Conservation (phyloP, 1,284 basidiomycete species). For the Sutorius eximius region DNA sequence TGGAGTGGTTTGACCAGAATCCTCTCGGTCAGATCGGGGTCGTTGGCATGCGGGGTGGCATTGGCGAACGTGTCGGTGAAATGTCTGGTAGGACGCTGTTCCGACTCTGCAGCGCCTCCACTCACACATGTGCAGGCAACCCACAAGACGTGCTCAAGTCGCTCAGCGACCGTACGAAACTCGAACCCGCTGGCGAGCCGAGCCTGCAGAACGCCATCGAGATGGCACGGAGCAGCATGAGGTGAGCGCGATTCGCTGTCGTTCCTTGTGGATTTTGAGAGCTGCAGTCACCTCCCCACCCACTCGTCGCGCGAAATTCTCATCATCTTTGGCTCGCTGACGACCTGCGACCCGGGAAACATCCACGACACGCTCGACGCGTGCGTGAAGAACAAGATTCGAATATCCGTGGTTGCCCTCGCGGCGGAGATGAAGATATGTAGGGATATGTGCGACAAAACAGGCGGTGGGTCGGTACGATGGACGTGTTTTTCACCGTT, state of each 20-base stretch:
- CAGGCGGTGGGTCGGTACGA: constrained; percentile 63
- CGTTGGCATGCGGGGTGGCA: constrained; percentile 87
- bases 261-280: constrained; percentile 2
- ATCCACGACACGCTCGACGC: constrained; percentile 89
- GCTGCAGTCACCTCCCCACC: constrained; percentile 82
- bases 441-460: constrained; percentile 84
- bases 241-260: constrained; percentile 44
- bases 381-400: constrained; percentile 81
- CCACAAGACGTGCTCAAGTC: constrained; percentile 89
- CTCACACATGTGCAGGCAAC: constrained; percentile 61
- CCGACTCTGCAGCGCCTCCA: neutral
- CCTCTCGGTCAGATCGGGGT: constrained; percentile 95
- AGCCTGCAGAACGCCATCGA: constrained; percentile 96
- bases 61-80: constrained; percentile 84
- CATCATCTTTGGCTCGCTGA: constrained; percentile 91
- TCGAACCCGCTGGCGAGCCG: constrained; percentile 91
- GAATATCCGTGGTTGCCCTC: constrained; percentile 90
- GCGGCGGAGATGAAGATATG: constrained; percentile 98
- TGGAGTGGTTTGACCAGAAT: constrained; percentile 99
- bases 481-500: neutral
- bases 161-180: constrained; percentile 82
- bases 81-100: constrained; percentile 71
- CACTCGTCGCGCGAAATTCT: constrained; percentile 95
- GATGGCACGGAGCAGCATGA: constrained; percentile 91
- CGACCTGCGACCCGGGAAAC: constrained; percentile 95